These are phyloP conservation scores for Fusarium sp. DNA, from an alignment of 2,329 filamentous ascomycete species.

Conservation along the genomic window DNA sequence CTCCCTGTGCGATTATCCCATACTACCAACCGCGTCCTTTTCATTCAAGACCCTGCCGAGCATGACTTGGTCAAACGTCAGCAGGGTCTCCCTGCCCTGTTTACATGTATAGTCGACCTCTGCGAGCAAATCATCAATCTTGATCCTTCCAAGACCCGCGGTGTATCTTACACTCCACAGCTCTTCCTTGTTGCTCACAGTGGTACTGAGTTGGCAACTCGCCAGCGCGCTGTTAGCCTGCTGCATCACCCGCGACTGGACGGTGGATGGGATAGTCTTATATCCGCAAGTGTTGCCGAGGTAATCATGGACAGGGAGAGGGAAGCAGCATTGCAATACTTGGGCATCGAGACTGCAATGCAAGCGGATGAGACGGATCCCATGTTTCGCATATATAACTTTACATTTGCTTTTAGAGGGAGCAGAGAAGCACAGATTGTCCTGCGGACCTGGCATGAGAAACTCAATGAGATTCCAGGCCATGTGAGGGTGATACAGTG, in stretches of 20 bases:
- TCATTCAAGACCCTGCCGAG: constrained; percentile 20
- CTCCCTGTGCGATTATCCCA: constrained; percentile 11
- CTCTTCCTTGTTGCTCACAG: constrained; percentile 19
- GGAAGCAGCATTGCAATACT: constrained; percentile 1
- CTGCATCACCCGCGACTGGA: constrained; percentile 2
- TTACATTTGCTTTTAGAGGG: constrained; percentile 9
- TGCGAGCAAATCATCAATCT: not conserved
- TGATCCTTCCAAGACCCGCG: not conserved
- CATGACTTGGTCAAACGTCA: not conserved
- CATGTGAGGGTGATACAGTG: not conserved
- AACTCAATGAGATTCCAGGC: not conserved
- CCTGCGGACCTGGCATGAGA: constrained; percentile 18
- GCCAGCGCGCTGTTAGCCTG: not conserved
- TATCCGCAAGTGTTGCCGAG: constrained; percentile 17
- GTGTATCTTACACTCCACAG: not conserved
- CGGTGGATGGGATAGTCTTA: constrained; percentile 9
- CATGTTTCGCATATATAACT: constrained; percentile 25
- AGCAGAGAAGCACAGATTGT: constrained; percentile 1
- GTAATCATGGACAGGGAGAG: constrained; percentile 19
- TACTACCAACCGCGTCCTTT: not conserved
- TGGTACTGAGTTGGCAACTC: not conserved
- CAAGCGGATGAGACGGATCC: not conserved
- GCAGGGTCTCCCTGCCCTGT: not conserved
- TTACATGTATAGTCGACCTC: not conserved
- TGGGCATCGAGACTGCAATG: too few species aligned